Evolutionary conservation across 305 asterid species (phyloP), one percentile per base, ranked within the genome.

Genomic region (Striga hermonthica): DNA sequence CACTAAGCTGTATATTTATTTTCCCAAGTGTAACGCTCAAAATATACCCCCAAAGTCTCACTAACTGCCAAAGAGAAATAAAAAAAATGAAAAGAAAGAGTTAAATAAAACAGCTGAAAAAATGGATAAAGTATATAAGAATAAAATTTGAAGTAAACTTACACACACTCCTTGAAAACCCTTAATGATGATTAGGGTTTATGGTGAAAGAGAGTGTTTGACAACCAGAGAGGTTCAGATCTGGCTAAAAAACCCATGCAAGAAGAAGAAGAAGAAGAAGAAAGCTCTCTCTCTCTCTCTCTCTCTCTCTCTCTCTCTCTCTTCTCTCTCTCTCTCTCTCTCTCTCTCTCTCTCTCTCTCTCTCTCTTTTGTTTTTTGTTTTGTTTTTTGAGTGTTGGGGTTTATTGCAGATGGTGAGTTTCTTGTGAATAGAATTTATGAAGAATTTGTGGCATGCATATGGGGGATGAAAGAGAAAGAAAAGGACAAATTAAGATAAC

Each of bases 401-500:
- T 36, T 61, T 62, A 73, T 34, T 52, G 65, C 53, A 54, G 64
- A 47, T 44, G 83, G 73, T 68, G 76, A 78, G 49, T 81, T 75
- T 84, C 96, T 82, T 84, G 97, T 84, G 97, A 92, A 73, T 74
- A 70, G 97, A 90, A 92, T 90, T 87, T 77, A 90, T 78, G 87
- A 72, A 75, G 90, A 87, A 83, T 78, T 66, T 64, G 55, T 70
- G 67, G 71, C 57, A 41, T 59, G 69, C 44, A 37, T 56, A 65
- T 37, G 65, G 67, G 67, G 35, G 76, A 44, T 73, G 83, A 76
- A 41, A 76, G 74, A 59, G 76, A 71, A 64, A 75, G 65, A 65
- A 60, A 72, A 3, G 36, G 39, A 37, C 54, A 48, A 48, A 48
- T 4, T 48, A 7, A 34, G 0, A 34, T 56, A 22, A 22, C 31